Evolutionary conservation across 805 yeast genomes (phyloP), one percentile per base, ranked within the genome.

Genomic region (Starmera caribaea): DNA sequence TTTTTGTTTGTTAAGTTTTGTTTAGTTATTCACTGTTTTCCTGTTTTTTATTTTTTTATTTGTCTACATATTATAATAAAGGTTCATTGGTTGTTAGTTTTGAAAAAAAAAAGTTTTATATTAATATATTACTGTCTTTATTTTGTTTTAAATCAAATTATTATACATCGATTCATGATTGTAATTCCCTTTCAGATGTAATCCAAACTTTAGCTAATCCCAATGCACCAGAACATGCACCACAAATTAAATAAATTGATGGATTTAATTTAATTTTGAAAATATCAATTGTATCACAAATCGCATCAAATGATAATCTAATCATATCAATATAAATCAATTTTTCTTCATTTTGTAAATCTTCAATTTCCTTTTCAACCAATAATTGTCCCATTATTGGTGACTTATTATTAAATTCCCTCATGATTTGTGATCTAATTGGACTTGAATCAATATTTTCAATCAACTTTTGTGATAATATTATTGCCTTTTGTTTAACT

Each of bases 401-500:
- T 3, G 53, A 42, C 38, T 45, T 54, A 14, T 40, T 39, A 26
- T 50, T 48, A 34, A 55, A 51, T 36, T 62, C 65, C 29, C 49
- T 49, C 40, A 62, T 38, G 13, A 61, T 46, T 35, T 58, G 60
- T 29, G 52, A 47, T 37, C 56, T 51, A 32, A 58, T 43, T 14
- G 59, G 56, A 7, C 62, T 49, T 24, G 46, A 16, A 36, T 47
- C 47, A 34, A 46, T 50, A 44, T 36, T 48, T 33, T 51, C 50
- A 37, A 51, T 43, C 31, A 69, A 51, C 41, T 63, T 73, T 42
- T 59, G 61, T 8, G 73, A 65, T 17, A 73, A 47, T 14, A 59
- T 47, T 27, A 64, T 66, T 1, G 82, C 80, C 41, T 71, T 66
- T 46, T 65, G 67, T 51, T 73, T 79, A 8, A 82, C 85, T 52